Percentiles rank a stretch among this genome's conserved stretches.
These are phyloP conservation scores for Monilinia vaccinii-corymbosi DNA, from an alignment of 2,329 filamentous ascomycete genomes.

Conservation along the genomic window DNA sequence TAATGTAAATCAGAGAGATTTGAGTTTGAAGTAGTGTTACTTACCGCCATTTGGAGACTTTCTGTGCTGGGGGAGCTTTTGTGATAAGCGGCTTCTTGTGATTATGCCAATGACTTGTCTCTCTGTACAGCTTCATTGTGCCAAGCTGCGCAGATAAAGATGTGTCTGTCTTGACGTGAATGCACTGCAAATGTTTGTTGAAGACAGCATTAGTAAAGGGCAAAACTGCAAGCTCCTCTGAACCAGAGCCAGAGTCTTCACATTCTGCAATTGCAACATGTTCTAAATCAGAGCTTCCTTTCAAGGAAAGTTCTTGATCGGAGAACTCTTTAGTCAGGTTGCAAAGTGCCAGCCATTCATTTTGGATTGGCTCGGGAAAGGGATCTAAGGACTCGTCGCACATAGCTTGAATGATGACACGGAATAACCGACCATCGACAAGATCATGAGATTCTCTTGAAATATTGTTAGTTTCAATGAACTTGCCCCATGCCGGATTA, in stretches of 20 bases:
- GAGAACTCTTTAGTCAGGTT: constrained; percentile 27
- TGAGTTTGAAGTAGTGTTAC: constrained; percentile 5
- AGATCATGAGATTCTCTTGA: constrained; percentile 43
- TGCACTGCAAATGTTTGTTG: constrained; percentile 36
- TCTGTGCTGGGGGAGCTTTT: constrained; percentile 34
- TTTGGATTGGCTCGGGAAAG: constrained; percentile 14
- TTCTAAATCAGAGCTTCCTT: constrained; percentile 19
- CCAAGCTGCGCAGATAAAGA: constrained; percentile 21
- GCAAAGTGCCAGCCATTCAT: constrained; percentile 23
- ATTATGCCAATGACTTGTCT: constrained; percentile 55
- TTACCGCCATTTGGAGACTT: constrained; percentile 32
- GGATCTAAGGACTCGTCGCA: constrained; percentile 14
- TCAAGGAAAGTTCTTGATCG: constrained; percentile 27
- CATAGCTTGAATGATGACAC: constrained; percentile 25
- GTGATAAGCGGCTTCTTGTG: constrained; percentile 41
- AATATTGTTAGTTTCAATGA: constrained; percentile 19
- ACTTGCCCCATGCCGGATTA: constrained; percentile 20
- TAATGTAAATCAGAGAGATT: background rate
- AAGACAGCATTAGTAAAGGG: constrained; percentile 40
- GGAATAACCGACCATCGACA: constrained; percentile 43
- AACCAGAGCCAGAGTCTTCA: constrained; percentile 11
- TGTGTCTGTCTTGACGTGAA: constrained; percentile 32
- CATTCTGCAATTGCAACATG: constrained; percentile 13
- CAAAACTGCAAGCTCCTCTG: constrained; percentile 30
- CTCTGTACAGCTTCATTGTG: constrained; percentile 35